Evolutionary conservation across 192 early-diverging fungal species (phyloP), one percentile per base, ranked within the genome.

Genomic region (Backusella tarrabulga): DNA sequence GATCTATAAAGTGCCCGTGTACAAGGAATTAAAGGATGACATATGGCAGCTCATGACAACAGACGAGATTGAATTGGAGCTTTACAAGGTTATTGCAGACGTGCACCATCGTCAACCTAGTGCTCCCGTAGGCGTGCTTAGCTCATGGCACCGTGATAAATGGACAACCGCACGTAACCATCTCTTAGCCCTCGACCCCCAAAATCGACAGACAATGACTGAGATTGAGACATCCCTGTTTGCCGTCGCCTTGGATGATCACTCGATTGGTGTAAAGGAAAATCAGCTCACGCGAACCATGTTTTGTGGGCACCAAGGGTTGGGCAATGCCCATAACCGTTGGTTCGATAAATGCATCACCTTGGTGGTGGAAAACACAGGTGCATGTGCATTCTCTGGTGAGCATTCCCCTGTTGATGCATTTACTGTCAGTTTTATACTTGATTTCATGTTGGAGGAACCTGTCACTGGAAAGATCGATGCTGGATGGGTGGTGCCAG

Each of bases 271-370:
- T 7, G 21, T 34, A 0, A 60, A 81, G 54, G 69, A 84, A 44
- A 71, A 79, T n/a, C 68, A 79, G 6, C 83, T 83, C 50, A 67
- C 77, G 26, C 79, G 85, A 41, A 86, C 82, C 73, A 84, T 80
- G 3, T 90, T 93, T 78, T 78, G 71, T n/a, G 81, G 81, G 1
- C 60, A 81, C 40, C 90, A 93, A 74, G 90, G 87, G 3, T 76
- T 85, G 23, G 78, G 78, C 9, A 83, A 81, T n/a, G 95, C 93
- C 4, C 91, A 89, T 82, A 97, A 97, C 78, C 87, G 96, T 4
- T 97, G 96, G 96, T 95, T 92, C 76, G 96, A 97, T 83, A 97
- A 95, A 81, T 86, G 85, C 7, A 68, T 93, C n/a, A 90, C 84
- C 17, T 72, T 95, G 35, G 80, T 88, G 34, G 83, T 95, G 67